Evolutionary conservation across 305 asterid genomes (phyloP).

Genomic region (Fraxinus velutina): DNA sequence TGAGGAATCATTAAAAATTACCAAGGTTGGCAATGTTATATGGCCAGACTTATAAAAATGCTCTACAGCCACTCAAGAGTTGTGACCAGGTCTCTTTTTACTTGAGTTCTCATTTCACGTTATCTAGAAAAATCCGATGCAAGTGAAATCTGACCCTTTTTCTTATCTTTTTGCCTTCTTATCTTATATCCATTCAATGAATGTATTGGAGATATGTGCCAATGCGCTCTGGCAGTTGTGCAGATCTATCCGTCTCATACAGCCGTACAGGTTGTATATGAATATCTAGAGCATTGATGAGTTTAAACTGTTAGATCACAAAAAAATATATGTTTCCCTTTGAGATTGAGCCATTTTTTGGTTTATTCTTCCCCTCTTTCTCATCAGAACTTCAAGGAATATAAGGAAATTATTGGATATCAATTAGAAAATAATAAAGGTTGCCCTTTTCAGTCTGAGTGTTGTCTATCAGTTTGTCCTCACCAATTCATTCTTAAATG

Average conservation of each 20-base stretch:
- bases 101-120: not conserved
- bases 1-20: not conserved
- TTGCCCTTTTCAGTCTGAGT: not conserved
- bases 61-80: not conserved
- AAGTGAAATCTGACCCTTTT: not conserved
- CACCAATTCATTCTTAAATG: slow-evolving; percentile 12
- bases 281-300: not conserved
- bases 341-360: slow-evolving; percentile 10
- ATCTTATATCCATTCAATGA: slow-evolving; percentile 1
- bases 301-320: slow-evolving; percentile 1
- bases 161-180: not conserved
- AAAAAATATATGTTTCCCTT: not conserved
- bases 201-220: slow-evolving; percentile 6
- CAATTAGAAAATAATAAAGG: not conserved
- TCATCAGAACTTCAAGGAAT: not conserved
- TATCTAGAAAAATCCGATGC: slow-evolving; percentile 5
- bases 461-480: slow-evolving; percentile 6
- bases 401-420: not conserved
- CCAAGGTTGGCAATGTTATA: not conserved
- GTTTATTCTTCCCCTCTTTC: not conserved
- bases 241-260: slow-evolving; percentile 5
- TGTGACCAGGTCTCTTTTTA: not conserved
- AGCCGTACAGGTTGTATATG: not conserved
- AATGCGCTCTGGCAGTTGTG: not conserved
- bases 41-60: not conserved